Percentiles rank a stretch among this genome's conserved stretches.
Evolutionary conservation across 1,284 basidiomycete genomes (phyloP).

Genomic region (Ustilago esculenta): DNA sequence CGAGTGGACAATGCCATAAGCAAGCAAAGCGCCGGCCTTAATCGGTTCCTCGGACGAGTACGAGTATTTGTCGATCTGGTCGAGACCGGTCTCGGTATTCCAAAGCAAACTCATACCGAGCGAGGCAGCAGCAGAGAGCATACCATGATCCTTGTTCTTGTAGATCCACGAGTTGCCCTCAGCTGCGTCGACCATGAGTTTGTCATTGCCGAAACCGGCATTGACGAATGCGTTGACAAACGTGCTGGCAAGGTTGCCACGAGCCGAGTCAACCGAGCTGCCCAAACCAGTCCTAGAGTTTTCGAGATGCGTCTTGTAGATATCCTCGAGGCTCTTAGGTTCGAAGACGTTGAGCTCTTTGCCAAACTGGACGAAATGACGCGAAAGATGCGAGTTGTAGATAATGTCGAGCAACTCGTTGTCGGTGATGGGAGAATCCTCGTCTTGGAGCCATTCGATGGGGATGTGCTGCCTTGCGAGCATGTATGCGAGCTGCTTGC

Average conservation of each 20-base stretch:
- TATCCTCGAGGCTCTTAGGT: constrained; percentile 91
- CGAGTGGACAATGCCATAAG: constrained; percentile 91
- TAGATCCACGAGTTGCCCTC: constrained; percentile 99
- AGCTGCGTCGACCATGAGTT: constrained; percentile 94
- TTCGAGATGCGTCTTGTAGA: constrained; percentile 97
- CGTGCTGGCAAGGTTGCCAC: constrained; percentile 92
- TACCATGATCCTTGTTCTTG: constrained; percentile 99
- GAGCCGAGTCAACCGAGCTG: constrained; percentile 85
- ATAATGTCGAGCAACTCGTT: constrained; percentile 75
- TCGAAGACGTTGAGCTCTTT: constrained; percentile 93
- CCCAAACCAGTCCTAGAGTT: constrained; percentile 68
- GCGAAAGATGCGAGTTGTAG: constrained; percentile 76
- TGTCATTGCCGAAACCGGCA: constrained; percentile 98
- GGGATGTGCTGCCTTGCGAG: constrained; percentile 92
- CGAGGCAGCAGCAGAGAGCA: constrained; percentile 95
- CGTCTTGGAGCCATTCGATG: constrained; percentile 85
- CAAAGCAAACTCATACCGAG: constrained; percentile 92
- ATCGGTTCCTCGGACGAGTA: constrained; percentile 96
- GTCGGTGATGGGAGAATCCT: constrained; percentile 68
- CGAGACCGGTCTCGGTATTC: constrained; percentile 94
- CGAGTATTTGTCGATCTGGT: constrained; percentile 96
- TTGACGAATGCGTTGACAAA: constrained; percentile 99
- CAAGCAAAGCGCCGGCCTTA: constrained; percentile 94
- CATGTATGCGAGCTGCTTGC: constrained; percentile 91
- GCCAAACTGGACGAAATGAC: constrained; percentile 87